Conservation (phyloP, 2,329 filamentous ascomycete species). For the Pseudocercospora musae region DNA sequence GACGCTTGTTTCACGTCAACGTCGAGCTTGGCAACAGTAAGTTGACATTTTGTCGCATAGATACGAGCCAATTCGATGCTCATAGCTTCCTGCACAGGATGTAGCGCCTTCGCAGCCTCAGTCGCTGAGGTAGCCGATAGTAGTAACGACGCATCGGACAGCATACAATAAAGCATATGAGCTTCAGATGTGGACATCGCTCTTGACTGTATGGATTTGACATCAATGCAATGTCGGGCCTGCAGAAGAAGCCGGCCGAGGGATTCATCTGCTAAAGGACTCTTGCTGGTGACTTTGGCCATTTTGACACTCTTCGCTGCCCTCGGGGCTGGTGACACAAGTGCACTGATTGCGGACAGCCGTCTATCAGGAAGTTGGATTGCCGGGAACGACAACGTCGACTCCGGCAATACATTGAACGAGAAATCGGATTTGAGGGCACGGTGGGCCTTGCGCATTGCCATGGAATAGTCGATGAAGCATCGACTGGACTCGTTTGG, state of each 20-base stretch:
- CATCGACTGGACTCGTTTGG: slow-evolving; percentile 9
- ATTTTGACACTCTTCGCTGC: slow-evolving; percentile 1
- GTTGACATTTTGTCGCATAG: slow-evolving; percentile 64
- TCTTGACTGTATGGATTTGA: not conserved
- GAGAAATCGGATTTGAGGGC: slow-evolving; percentile 62
- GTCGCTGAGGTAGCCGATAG: slow-evolving; percentile 56
- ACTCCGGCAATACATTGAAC: slow-evolving; percentile 61
- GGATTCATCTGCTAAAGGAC: slow-evolving; percentile 1
- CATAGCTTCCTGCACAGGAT: slow-evolving; percentile 43
- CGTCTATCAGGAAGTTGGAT: slow-evolving; percentile 38
- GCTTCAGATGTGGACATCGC: slow-evolving; percentile 16
- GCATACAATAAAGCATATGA: slow-evolving; percentile 55
- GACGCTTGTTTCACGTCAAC: slow-evolving; percentile 40
- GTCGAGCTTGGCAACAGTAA: slow-evolving; percentile 53
- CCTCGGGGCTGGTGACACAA: not conserved
- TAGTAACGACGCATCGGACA: slow-evolving; percentile 64
- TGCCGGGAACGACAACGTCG: slow-evolving; percentile 82
- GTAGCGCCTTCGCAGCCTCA: slow-evolving; percentile 47
- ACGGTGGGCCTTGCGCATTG: slow-evolving; percentile 14
- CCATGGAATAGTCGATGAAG: slow-evolving; percentile 9
- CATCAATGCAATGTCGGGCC: slow-evolving; percentile 21
- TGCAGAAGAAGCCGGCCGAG: slow-evolving; percentile 15
- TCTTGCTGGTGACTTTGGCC: slow-evolving; percentile 6
- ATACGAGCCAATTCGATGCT: slow-evolving; percentile 67
- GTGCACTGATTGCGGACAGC: not conserved